phyloP scores from a whole-genome alignment of 1,139 yeast species.

The Taiozyma sp. region DNA sequence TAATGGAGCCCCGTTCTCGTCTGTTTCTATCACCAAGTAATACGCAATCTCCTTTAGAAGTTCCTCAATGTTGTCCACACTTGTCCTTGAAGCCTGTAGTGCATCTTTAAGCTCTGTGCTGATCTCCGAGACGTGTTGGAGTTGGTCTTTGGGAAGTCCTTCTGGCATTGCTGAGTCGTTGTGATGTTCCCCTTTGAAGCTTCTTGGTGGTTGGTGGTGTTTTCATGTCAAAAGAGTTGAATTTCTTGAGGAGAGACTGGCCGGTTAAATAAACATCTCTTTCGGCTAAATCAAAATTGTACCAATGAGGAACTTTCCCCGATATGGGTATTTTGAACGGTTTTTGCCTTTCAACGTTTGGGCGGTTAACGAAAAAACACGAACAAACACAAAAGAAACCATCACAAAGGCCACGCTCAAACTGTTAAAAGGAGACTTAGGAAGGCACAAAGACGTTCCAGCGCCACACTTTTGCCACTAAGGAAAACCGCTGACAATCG shows the following conservation, averaged over 20 bases:
- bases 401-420: not conserved
- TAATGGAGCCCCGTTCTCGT: not conserved
- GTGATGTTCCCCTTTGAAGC: not conserved
- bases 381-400: not conserved
- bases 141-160: constrained; percentile 18
- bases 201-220: not conserved
- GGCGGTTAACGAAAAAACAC: not conserved
- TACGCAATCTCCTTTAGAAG: constrained; percentile 13
- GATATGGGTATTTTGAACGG: not conserved
- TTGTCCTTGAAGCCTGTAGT: constrained; percentile 12
- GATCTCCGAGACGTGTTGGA: constrained; percentile 16
- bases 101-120: constrained; percentile 9
- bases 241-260: not conserved
- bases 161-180: constrained; percentile 1
- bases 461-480: not conserved
- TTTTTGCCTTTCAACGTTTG: not conserved
- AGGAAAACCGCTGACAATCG: not conserved
- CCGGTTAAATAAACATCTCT: not conserved
- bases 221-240: not conserved
- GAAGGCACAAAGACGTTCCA: not conserved
- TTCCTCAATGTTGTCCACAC: constrained; percentile 15
- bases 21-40: constrained; percentile 9
- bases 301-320: not conserved
- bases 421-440: not conserved
- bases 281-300: not conserved